Evolutionary conservation across 179 eudicot species (phyloP), one percentile per base, ranked within the genome.

Genomic region (Vitellaria paradoxa): DNA sequence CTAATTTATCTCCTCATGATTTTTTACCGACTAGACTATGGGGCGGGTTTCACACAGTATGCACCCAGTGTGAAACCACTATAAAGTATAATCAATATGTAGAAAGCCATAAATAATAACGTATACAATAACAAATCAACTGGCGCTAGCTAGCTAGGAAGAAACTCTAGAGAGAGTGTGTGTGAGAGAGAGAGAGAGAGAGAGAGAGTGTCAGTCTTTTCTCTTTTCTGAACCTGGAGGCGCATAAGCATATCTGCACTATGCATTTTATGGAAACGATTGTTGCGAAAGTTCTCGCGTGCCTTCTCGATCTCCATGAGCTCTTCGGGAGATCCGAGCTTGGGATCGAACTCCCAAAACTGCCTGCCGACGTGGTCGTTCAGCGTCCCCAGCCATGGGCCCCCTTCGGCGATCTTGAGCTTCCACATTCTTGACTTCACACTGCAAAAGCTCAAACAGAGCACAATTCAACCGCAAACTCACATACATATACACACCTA

Each of bases 331-430:
- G 89, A 86, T n/a, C 92, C 95, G 68, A 79, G 79, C 6, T 50
- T 72, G 9, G 85, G 80, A 86, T 86, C 91, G 77, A 86, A 88
- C 89, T 95, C 99, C 99, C 99, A 95, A 42, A 85, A 8, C 69
- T 95, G 99, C 76, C 99, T 84, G 24, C 99, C 99, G 3, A 85
- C 84, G 82, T 93, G 98, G 75, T 86, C 85, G 83, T 93, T 95
- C 45, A 79, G 10, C 18, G 91, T 84, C 73, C 91, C 84, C 26
- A 95, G 81, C 98, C 99, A 93, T 5, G 98, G 91, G 65, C 97
- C 37, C 37, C 37, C 99, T 77, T 89, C 95, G 0, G 93, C 97
- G 64, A 86, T 60, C 84, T 82, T 88, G 61, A 88, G 79, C 82
- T 84, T 88, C 91, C 91, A 88, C 91, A 88, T 88, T 79, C 67